Evolutionary conservation across 345 rosid genomes (phyloP), one percentile per base, ranked within the genome.

Genomic region (Melaleuca quinquenervia): DNA sequence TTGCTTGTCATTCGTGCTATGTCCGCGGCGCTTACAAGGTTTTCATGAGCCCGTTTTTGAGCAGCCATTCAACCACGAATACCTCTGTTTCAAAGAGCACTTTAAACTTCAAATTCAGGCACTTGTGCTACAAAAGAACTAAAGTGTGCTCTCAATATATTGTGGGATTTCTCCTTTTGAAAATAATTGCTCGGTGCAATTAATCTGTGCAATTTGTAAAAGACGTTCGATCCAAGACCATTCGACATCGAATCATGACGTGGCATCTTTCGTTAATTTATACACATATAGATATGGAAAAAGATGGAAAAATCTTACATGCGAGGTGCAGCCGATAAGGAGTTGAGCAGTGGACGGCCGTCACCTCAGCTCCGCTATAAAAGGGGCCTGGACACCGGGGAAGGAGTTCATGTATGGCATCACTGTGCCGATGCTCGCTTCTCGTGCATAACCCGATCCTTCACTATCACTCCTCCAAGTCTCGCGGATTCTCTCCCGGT

Each of bases 401-500:
- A 13, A 10, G 3, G 12, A 36, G 18, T 18, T 5, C 26, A 48
- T 8, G 80, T 5, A 84, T 84, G 85, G 85, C 85, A n/a, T 48
- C 85, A 9, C 18, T 45, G 22, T 55, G 87, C 75, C 87, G 83
- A 6, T 58, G 78, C 75, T 50, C 86, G 50, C 52, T 29, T 26
- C 84, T 78, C 16, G 78, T 44, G 55, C 24, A 36, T 82, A 84
- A 84, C 50, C 50, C 89, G 50, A 85, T 64, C 12, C 64, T 87
- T 50, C 88, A 48, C 84, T 85, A 32, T 1, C 6, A 70, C 29
- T 87, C 82, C 91, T 90, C 87, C 85, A 87, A 82, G 16, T 88
- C 85, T 88, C 93, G 90, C 52, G 80, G 26, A 18, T 41, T 84
- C 51, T 12, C 82, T 84, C 88, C 88, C 89, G 87, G 82, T 29